Base-by-base conservation (phyloP, 371 early-diverging fungal species). In the Apophysomyces elegans region DNA sequence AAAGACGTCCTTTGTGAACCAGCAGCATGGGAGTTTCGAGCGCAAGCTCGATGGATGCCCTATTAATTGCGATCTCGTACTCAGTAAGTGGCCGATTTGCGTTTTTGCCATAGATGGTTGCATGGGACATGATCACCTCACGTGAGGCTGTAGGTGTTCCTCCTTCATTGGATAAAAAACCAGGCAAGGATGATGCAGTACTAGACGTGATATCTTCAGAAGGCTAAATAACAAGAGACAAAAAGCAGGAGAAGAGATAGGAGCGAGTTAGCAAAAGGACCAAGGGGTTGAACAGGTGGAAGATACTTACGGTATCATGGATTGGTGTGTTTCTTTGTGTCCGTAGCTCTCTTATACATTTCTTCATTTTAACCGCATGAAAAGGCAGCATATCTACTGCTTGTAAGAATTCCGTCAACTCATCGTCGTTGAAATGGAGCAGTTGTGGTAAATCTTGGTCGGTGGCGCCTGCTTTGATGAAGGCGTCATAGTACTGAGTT, bases 41-140 rank as follows among this genome's bases (percentile, higher is more conserved):
- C 1, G 86, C 88, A 8, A 88, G 70, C 16, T 75, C 71, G 14
- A 78, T 69, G 7, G 85, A 76, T 2, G 88, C 88, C 32, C 64
- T 47, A 46, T 88, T 88, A 62, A 88, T 88, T 7, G 85, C 86
- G 6, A 76, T 67, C 72, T 88, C 86, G 50, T 88, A 88, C 21
- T 75, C 66, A 16, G 88, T 86, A 18, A 88, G 64, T 7, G 76
- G 64, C 9, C 86, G 71, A 26, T 70, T 75, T 5, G 72, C 73
- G 12, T 77, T 73, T 63, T 80, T 76, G n/a, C 88, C 88, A 56
- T 84, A 88, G 59, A 88, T 85, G n/a, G 70, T 75, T 0, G 88
- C 82, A 67, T 85, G 81, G 6, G 79, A 68, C 56, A 78, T 65
- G 61, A 86, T 84, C 7, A 82, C 63, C 36, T 86, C 82, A 18